Evolutionary conservation across 139 green algal genomes (phyloP), one percentile per base, ranked within the genome.

Genomic region (Pleodorina starrii): DNA sequence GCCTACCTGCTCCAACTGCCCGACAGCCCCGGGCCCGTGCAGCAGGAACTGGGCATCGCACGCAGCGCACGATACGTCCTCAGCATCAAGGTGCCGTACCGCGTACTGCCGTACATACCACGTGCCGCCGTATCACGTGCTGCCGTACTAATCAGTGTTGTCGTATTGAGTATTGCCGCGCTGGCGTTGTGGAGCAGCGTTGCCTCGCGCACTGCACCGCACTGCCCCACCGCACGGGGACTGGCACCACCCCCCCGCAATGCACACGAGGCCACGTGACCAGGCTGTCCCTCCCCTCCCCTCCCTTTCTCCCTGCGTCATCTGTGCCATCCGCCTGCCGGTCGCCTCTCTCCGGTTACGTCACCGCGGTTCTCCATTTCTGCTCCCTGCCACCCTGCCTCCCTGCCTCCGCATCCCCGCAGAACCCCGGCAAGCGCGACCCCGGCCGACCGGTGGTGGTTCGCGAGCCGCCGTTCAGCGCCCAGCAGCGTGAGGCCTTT

Each of bases 1-100:
- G 78, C 88, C 27, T 95, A 93, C 89, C 76, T 84, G 87, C 72
- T 90, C 54, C 44, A 76, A 40, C 54, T 84, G 40, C 85, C 85
- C 14, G 9, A 23, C 29, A 29, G 38, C 11, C 54, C 72, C 7
- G 85, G 85, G 9, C 54, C 51, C 25, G 72, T 77, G 57, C 88
- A 91, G 81, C 21, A 81, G 80, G 81, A 91, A 23, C 71, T 91
- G 54, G n/a, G 29, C 12, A 78, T 91, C 27, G 54, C 72, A 5
- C 80, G 40, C 2, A 43, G 38, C 9, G 85, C 85, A 0, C 54
- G 85, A 25, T 90, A 85, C 51, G 51, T 90, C 12, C 51, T 90
- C 11, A 51, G 5, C 10, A 50, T 90, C 43, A 90, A 90, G 85
- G 82, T 80, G 21, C 66, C 19, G n/a, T n/a, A n/a, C n/a, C n/a